Percentiles rank a stretch among this genome's conserved stretches.
Evolutionary conservation across 2,329 filamentous ascomycete species (phyloP).

Genomic region (Mollisiaceae sp.): DNA sequence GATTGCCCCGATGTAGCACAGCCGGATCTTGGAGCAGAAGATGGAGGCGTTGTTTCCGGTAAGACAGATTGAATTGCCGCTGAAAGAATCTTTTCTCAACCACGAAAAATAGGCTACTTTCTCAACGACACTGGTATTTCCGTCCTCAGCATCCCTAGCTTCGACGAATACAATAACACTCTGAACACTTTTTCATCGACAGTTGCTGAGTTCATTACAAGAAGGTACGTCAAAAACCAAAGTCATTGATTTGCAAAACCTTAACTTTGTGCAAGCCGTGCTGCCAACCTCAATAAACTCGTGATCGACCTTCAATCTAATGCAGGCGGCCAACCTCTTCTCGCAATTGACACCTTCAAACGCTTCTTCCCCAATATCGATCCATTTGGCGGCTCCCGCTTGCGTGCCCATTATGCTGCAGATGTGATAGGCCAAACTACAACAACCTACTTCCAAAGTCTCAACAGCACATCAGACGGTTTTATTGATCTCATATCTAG

Average conservation of each 20-base stretch:
- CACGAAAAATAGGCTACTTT: background rate
- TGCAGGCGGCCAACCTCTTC: conserved; percentile 61
- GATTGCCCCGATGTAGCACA: conserved; percentile 27
- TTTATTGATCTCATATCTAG: conserved; percentile 20
- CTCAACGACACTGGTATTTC: conserved; percentile 13
- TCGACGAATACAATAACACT: conserved; percentile 39
- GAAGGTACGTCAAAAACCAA: conserved; percentile 34
- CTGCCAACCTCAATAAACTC: conserved; percentile 60
- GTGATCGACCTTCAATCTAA: conserved; percentile 64
- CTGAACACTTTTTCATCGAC: conserved; percentile 10
- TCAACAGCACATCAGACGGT: background rate
- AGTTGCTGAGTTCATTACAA: conserved; percentile 48
- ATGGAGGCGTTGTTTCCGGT: conserved; percentile 32
- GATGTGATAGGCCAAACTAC: background rate
- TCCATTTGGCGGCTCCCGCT: conserved; percentile 30
- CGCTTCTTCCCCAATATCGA: conserved; percentile 42
- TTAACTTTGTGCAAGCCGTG: no score
- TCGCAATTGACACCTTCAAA: conserved; percentile 65
- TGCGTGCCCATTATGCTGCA: conserved; percentile 31
- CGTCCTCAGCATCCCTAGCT: conserved; percentile 48
- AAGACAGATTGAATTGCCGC: conserved; percentile 11
- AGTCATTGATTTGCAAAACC: no score
- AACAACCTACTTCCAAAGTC: background rate
- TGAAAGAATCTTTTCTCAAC: background rate
- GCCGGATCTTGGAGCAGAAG: conserved; percentile 28